Evolutionary conservation across 257 asterid species (phyloP).

Genomic region (Avicennia marina): DNA sequence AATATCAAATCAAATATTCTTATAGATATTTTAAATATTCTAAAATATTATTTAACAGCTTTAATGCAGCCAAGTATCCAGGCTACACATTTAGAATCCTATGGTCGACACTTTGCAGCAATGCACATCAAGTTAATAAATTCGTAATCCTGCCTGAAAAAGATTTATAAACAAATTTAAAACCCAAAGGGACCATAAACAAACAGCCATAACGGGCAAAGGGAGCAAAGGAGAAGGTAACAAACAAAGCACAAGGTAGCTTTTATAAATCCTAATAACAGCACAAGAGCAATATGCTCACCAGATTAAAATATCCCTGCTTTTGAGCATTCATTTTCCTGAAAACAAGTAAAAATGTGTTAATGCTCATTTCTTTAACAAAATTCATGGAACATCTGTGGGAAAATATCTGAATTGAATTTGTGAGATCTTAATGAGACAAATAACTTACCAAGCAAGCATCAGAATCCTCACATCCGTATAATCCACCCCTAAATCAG

Average conservation of each 20-base stretch:
- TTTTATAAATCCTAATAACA: neutral
- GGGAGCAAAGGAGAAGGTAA: no score
- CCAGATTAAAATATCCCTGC: slow-evolving; percentile 84
- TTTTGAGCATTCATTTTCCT: slow-evolving; percentile 95
- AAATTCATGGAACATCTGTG: slow-evolving; percentile 17
- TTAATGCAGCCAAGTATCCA: no score
- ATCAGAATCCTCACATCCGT: slow-evolving; percentile 76
- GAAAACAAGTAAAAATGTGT: slow-evolving; percentile 16
- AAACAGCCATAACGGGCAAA: slow-evolving; percentile 11
- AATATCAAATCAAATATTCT: no score
- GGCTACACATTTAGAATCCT: no score
- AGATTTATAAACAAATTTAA: no score
- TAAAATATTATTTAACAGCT: no score
- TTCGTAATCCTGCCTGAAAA: no score
- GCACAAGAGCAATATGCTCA: slow-evolving; percentile 24
- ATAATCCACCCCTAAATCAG: slow-evolving; percentile 75
- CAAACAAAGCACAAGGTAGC: no score
- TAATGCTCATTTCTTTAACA: slow-evolving; percentile 12
- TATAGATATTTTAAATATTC: no score
- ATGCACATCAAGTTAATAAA: no score
- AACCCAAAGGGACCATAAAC: neutral
- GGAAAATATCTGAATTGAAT: neutral
- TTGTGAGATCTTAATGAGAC: neutral
- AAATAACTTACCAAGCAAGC: slow-evolving; percentile 76
- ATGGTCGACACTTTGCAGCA: no score